Percentiles rank a stretch among this genome's conserved stretches.
phyloP scores from a whole-genome alignment of 306 rosid genomes.

The Myrica gale region DNA sequence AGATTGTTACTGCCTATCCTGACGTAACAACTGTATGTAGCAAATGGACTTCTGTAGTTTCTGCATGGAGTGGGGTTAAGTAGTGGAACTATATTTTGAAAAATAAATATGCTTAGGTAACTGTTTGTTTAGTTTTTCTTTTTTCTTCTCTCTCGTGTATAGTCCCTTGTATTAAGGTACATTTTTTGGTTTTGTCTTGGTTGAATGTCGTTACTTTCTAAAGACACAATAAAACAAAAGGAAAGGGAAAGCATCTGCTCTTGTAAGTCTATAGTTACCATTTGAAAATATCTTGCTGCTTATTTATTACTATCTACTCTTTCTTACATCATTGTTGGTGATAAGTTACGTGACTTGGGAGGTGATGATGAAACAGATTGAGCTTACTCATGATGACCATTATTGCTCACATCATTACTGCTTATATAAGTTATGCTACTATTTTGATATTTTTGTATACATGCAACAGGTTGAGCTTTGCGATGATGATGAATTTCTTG shows the following conservation, averaged over 20 bases:
- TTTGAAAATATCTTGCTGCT: background rate
- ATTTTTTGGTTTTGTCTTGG: background rate
- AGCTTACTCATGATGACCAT: no score
- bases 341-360: background rate
- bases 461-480: conserved; percentile 71
- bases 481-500: conserved; percentile 86
- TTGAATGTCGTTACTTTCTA: background rate
- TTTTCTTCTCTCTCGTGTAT: background rate
- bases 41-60: conserved; percentile 6
- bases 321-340: conserved; percentile 17
- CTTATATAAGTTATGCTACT: background rate
- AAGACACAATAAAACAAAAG: background rate
- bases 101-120: background rate
- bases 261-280: background rate
- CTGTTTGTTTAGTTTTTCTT: background rate
- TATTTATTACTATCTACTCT: background rate
- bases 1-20: conserved; percentile 85
- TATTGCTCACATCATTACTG: no score
- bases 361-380: no score
- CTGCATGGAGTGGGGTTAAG: conserved; percentile 8
- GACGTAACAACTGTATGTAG: conserved; percentile 67
- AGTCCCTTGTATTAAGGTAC: background rate
- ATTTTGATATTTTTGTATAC: conserved; percentile 19
- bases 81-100: conserved; percentile 8
- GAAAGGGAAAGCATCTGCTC: background rate